Conservation (phyloP, 352 stramenopile genomes). For the Elongisporangium anandrum region DNA sequence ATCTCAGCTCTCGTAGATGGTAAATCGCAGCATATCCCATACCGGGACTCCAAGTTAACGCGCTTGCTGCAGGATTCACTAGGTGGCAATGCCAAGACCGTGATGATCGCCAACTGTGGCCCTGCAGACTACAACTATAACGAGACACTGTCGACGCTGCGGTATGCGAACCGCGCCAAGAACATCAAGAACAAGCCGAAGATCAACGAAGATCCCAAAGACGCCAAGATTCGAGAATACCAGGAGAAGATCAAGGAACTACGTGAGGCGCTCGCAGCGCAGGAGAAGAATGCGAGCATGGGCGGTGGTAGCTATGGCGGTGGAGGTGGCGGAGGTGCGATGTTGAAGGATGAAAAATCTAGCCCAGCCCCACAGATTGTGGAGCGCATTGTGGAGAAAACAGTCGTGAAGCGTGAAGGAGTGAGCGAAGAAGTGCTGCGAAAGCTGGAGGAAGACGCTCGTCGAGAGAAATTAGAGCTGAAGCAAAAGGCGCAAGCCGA, state of each 20-base stretch:
- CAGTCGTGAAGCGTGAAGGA: slow-evolving; percentile 66
- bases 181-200: slow-evolving; percentile 95
- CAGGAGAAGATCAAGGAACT: slow-evolving; percentile 64
- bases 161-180: slow-evolving; percentile 91
- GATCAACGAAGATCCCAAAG: slow-evolving; percentile 90
- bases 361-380: slow-evolving; percentile 35
- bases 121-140: slow-evolving; percentile 98
- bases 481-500: slow-evolving; percentile 68
- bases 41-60: slow-evolving; percentile 90
- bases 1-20: slow-evolving; percentile 82
- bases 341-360: neutral
- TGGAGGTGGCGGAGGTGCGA: slow-evolving; percentile 3
- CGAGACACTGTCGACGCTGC: slow-evolving; percentile 89
- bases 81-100: slow-evolving; percentile 95
- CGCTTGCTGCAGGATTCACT: slow-evolving; percentile 87
- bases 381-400: slow-evolving; percentile 71
- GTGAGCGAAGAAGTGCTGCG: slow-evolving; percentile 76
- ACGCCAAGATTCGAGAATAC: slow-evolving; percentile 54
- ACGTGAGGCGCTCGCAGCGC: slow-evolving; percentile 42
- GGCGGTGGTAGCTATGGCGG: slow-evolving; percentile 18
- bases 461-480: slow-evolving; percentile 66
- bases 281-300: slow-evolving; percentile 36
- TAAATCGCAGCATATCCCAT: slow-evolving; percentile 93
- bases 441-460: slow-evolving; percentile 71
- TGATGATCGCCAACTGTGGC: slow-evolving; percentile 97